These are phyloP conservation scores for Halophytophthora batemanensis DNA, from an alignment of 352 stramenopile species.

Conservation along the genomic window DNA sequence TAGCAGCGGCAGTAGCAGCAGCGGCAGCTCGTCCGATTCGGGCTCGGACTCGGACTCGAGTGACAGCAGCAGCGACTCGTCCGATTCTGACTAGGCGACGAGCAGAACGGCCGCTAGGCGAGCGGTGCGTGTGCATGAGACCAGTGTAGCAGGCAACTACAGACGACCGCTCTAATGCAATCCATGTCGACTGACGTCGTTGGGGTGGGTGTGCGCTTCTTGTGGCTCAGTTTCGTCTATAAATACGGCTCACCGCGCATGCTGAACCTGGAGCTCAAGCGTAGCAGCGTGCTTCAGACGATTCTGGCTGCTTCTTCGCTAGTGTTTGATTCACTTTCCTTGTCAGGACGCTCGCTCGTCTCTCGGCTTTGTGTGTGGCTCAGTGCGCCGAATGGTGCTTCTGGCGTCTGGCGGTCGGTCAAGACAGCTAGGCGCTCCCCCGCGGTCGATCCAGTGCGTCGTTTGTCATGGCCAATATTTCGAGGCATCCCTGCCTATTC, in stretches of 20 bases:
- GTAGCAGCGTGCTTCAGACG: too few relatives aligned
- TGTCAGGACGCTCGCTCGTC: too few relatives aligned
- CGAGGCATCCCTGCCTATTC: constrained; percentile 53
- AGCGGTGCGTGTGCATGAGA: constrained; percentile 4
- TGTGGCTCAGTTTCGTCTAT: too few relatives aligned
- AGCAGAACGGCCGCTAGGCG: constrained; percentile 11
- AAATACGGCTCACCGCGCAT: too few relatives aligned
- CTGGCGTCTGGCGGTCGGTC: neutral
- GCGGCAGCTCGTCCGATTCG: constrained; percentile 28
- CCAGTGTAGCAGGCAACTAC: constrained; percentile 3
- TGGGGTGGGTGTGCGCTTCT: too few relatives aligned
- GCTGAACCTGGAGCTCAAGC: too few relatives aligned
- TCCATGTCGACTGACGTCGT: too few relatives aligned
- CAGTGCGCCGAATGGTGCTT: constrained; percentile 6
- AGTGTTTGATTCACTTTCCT: too few relatives aligned
- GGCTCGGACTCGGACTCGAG: constrained; percentile 31
- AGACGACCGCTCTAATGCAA: too few relatives aligned
- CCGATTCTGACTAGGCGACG: constrained; percentile 36
- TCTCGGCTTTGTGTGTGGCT: too few relatives aligned
- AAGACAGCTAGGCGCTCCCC: constrained; percentile 12
- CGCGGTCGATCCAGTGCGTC: constrained; percentile 31
- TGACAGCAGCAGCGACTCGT: constrained; percentile 12
- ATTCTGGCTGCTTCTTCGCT: too few relatives aligned
- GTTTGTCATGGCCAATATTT: constrained; percentile 62
- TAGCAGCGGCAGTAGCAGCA: constrained; percentile 26